phyloP scores from a whole-genome alignment of 2,329 filamentous ascomycete species.

The Botrytis paeoniae region DNA sequence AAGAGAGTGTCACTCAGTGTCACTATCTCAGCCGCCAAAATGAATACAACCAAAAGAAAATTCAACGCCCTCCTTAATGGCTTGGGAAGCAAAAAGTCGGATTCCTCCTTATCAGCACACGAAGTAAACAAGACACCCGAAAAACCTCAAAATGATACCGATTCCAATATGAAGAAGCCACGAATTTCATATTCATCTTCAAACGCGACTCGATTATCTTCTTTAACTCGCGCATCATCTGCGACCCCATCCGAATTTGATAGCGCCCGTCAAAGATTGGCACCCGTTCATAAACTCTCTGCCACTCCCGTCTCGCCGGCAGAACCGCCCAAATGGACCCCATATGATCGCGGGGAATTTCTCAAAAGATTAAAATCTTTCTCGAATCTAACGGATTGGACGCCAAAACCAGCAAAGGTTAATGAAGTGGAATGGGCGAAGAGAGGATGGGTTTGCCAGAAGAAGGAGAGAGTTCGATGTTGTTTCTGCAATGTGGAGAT shows the following conservation, averaged over 20 bases:
- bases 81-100: constrained; percentile 48
- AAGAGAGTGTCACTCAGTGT: constrained; percentile 5
- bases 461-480: constrained; percentile 80
- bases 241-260: not conserved
- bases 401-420: constrained; percentile 82
- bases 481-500: constrained; percentile 81
- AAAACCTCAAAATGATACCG: constrained; percentile 31
- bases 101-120: constrained; percentile 43
- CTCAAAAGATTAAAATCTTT: constrained; percentile 81
- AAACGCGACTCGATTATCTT: constrained; percentile 16
- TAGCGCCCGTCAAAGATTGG: constrained; percentile 32
- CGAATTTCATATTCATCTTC: constrained; percentile 29
- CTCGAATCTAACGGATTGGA: constrained; percentile 87
- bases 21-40: constrained; percentile 35
- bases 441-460: constrained; percentile 83
- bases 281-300: constrained; percentile 23
- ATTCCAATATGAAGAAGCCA: constrained; percentile 34
- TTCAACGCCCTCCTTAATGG: constrained; percentile 73
- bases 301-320: constrained; percentile 20
- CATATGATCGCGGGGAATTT: constrained; percentile 80
- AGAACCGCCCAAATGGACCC: constrained; percentile 69
- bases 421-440: constrained; percentile 95
- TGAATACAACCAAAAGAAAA: constrained; percentile 80
- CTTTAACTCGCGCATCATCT: constrained; percentile 20
- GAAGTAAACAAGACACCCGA: constrained; percentile 41